Evolutionary conservation across 169 alveolate genomes (phyloP), one percentile per base, ranked within the genome.

Genomic region (Cyclospora cayetanensis): DNA sequence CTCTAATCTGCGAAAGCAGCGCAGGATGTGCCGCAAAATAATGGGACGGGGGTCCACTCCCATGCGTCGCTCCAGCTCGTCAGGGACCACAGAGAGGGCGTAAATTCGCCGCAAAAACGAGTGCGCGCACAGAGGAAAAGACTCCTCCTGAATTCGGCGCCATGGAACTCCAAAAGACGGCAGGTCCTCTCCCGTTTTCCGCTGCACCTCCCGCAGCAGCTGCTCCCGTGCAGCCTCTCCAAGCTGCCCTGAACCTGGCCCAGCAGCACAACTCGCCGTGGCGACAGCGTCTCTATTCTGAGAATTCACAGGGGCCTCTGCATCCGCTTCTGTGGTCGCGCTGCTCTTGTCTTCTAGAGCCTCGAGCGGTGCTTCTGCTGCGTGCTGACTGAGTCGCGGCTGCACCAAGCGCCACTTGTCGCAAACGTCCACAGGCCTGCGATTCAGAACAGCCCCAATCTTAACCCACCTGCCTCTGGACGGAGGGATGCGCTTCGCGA

Each of bases 381-480:
- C 90, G 5, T 31, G 29, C 39, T 63, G 55, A 22, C 7, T 29
- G 34, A 85, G 84, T 29, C 84, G 82, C 9, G 87, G 92, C 34
- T 34, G 68, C 25, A 87, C 1, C 9, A 65, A 52, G n/a, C 82
- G 25, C 87, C 87, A 87, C 53, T 76, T 70, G 74, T 87, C 92
- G 79, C 82, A 87, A 12, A 87, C 92, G 74, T 79, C 43, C 22
- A 65, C 43, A 4, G 92, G 77, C 39, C 63, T 68, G 0, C 92
- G 39, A 29, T 87, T 87, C 1, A 87, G 65, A 0, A 50, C 39
- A 0, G 39, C 37, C 0, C 77, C 92, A 12, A 87, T 87, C 46
- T 41, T 25, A 22, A 79, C 85, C 77, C 80, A 87, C n/a, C 87
- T 55, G 46, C 68, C 87, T n/a, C 92, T 31, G 4, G 66, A 4